These are phyloP conservation scores for Flaveria trinervia DNA, from an alignment of 129 eudicot species.

Conservation along the genomic window DNA sequence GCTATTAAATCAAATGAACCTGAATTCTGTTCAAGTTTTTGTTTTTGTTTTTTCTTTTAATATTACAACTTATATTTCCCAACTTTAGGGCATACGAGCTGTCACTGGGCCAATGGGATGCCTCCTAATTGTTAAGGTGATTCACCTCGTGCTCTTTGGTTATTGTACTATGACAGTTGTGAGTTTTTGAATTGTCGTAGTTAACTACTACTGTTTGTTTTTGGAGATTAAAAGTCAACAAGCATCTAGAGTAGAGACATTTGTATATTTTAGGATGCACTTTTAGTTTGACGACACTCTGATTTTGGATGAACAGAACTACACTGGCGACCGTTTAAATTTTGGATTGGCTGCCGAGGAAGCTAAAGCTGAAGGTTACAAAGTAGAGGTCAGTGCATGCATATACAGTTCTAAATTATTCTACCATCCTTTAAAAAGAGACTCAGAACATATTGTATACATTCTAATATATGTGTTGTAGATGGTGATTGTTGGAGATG, in stretches of 20 bases:
- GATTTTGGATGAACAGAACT: slow-evolving; percentile 57
- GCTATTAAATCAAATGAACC: slow-evolving; percentile 10
- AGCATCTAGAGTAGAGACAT: slow-evolving; percentile 22
- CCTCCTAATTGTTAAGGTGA: slow-evolving; percentile 94
- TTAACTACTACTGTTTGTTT: slow-evolving; percentile 13
- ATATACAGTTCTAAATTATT: slow-evolving; percentile 7
- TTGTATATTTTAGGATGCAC: background rate
- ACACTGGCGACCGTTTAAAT: slow-evolving; percentile 91
- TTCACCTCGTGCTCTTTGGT: slow-evolving; percentile 19
- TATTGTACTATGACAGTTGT: slow-evolving; percentile 2
- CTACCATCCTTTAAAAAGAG: slow-evolving; percentile 9
- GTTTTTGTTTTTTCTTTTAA: slow-evolving; percentile 7
- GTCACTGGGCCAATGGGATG: slow-evolving; percentile 99
- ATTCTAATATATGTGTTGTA: slow-evolving; percentile 27
- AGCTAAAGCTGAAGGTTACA: slow-evolving; percentile 97
- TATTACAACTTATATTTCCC: slow-evolving; percentile 21
- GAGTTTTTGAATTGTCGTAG: slow-evolving; percentile 12
- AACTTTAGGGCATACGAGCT: slow-evolving; percentile 83
- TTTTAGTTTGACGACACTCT: slow-evolving; percentile 9
- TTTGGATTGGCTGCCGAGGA: slow-evolving; percentile 98
- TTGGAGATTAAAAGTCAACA: background rate
- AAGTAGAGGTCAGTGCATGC: slow-evolving; percentile 71
- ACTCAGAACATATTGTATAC: background rate
- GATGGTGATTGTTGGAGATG: slow-evolving; percentile 99
- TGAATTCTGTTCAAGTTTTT: slow-evolving; percentile 10